Base-by-base conservation (phyloP, 202 grass and related monocot species). In the Musa balbisiana region DNA sequence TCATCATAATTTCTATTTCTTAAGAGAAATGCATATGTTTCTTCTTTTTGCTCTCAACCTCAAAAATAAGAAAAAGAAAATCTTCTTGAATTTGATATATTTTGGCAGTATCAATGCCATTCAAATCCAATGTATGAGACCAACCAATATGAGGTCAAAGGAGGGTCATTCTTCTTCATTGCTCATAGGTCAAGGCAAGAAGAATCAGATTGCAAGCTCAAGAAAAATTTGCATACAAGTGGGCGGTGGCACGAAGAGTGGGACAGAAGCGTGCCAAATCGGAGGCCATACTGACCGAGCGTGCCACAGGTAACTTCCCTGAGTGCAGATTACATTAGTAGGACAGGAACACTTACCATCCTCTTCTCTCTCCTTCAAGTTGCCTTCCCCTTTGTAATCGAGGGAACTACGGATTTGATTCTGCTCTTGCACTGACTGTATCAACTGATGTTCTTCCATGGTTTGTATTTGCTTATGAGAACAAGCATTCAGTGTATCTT, bases 321-420 rank as follows among this genome's bases (percentile, higher is more conserved):
- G 78, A 88, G 78, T 73, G 88, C 86, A 12, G 91, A 91, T 2
- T 92, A 89, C 71, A 92, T 96, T 62, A 84, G 92, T 67, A 87
- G 89, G 73, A 96, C 89, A 2, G 92, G 92, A 43, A 3, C 84
- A 89, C 78, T 76, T 97, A 53, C 93, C 90, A 52, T 88, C 86
- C 16, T 92, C 86, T 1, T 85, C 81, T 75, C 89, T 96, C 83
- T 86, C 80, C 76, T 89, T 92, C 82, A 89, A 87, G 80, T 69
- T 97, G 50, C 84, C 90, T 12, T 97, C 82, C 17, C 74, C 92
- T 0, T 17, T 69, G 25, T 51, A n/a, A 8, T 9, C 0, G 20
- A 17, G 33, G 33, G 33, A 43, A 43, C 33, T 21, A 20, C 1
- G 8, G 14, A 19, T n/a, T 60, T 60, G 15, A n/a, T 19, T 60